A percentile compares a stretch with the other conserved stretches of the same genome.
Conservation (phyloP, 1,284 basidiomycete species). For the Puccinia hordei region DNA sequence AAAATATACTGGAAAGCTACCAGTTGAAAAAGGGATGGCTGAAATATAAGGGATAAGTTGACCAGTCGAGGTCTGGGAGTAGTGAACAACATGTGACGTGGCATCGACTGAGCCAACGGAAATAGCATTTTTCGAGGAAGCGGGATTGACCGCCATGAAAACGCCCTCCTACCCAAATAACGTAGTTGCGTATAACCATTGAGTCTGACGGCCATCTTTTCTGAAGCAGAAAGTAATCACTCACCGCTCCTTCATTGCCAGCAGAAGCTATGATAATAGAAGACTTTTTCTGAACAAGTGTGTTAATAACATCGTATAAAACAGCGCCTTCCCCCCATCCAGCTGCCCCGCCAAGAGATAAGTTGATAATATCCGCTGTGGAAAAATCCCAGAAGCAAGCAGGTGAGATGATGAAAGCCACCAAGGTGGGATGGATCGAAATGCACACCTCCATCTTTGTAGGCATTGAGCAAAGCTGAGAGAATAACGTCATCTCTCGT, state of each 20-base stretch:
- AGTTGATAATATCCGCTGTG: slow-evolving; percentile 43
- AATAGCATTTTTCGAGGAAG: slow-evolving; percentile 33
- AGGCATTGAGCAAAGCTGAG: slow-evolving; percentile 24
- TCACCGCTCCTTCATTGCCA: slow-evolving; percentile 51
- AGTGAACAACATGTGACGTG: not conserved
- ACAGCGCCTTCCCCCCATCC: slow-evolving; percentile 40
- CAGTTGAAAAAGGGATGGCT: slow-evolving; percentile 26
- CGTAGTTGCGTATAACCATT: not conserved
- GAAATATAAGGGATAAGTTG: slow-evolving; percentile 31
- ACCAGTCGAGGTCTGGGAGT: slow-evolving; percentile 32
- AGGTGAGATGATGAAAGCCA: not conserved
- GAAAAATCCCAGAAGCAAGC: not conserved
- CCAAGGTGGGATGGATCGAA: not conserved
- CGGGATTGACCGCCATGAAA: slow-evolving; percentile 40
- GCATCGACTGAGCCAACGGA: slow-evolving; percentile 48
- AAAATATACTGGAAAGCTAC: slow-evolving; percentile 37
- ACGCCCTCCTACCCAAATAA: slow-evolving; percentile 33
- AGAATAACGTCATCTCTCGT: slow-evolving; percentile 37
- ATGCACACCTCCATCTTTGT: slow-evolving; percentile 41
- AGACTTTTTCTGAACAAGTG: slow-evolving; percentile 31
- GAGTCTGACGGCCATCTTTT: not conserved
- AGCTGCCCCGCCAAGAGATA: slow-evolving; percentile 35
- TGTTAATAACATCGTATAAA: slow-evolving; percentile 39
- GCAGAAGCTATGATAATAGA: slow-evolving; percentile 39
- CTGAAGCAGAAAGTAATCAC: not conserved